Conservation (phyloP, 164 flowering plant genomes). For the Dillenia turbinata region DNA sequence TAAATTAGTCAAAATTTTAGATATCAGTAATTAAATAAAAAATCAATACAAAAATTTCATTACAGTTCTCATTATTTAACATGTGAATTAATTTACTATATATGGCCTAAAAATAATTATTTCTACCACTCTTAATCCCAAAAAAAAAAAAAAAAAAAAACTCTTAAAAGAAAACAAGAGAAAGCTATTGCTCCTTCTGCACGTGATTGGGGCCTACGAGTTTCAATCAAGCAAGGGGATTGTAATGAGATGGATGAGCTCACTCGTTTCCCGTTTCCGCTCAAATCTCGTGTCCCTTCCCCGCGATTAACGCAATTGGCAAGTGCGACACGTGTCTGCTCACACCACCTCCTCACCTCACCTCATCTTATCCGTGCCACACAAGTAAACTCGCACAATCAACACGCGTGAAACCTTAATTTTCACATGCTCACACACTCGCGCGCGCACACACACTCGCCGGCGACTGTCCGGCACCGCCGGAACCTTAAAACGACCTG, state of each 20-base stretch:
- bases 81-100: no score
- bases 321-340: conserved; percentile 29
- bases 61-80: no score
- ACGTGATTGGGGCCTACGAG: background rate
- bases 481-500: conserved; percentile 3
- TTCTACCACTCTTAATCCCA: no score
- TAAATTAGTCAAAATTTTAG: no score
- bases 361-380: conserved; percentile 24
- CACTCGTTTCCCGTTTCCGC: background rate
- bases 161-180: no score
- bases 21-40: no score
- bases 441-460: conserved; percentile 7
- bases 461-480: conserved; percentile 13
- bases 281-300: background rate
- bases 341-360: conserved; percentile 12
- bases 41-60: no score
- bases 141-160: no score
- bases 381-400: conserved; percentile 23
- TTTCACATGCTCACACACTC: conserved; percentile 3
- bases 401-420: conserved; percentile 34
- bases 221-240: background rate
- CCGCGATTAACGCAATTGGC: conserved; percentile 10
- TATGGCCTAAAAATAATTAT: fast-evolving
- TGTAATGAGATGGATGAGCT: background rate
- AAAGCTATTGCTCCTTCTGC: no score